Evolutionary conservation across 345 rosid species (phyloP).

Genomic region (Populus deltoides): DNA sequence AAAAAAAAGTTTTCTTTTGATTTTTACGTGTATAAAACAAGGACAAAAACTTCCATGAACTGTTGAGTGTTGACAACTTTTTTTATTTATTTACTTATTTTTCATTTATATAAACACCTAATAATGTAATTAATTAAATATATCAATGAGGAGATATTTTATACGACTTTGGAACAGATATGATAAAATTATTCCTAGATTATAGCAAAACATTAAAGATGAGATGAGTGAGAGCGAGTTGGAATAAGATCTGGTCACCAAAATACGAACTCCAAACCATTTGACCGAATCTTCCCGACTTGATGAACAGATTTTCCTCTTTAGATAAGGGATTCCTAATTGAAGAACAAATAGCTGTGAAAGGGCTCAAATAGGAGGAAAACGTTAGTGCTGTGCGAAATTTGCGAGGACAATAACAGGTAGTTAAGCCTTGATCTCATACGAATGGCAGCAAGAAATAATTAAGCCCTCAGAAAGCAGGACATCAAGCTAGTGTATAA

Average conservation of each 20-base stretch:
- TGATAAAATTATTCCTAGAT: not conserved
- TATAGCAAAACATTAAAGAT: not conserved
- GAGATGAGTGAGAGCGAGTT: not conserved
- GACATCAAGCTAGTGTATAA: too few relatives aligned
- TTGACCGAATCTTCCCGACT: too few relatives aligned
- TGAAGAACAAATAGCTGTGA: too few relatives aligned
- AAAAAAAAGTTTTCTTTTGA: too few relatives aligned
- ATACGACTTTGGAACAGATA: not conserved
- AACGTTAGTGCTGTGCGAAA: too few relatives aligned
- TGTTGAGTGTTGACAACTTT: not conserved
- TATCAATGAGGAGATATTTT: not conserved
- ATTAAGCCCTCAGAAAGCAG: too few relatives aligned
- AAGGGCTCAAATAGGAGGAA: too few relatives aligned
- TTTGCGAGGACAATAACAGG: too few relatives aligned
- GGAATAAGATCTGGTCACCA: not conserved
- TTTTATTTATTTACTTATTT: too few relatives aligned
- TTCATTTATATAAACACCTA: too few relatives aligned
- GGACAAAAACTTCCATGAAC: not conserved
- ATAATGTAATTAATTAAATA: not conserved
- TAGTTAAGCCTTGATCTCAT: not conserved
- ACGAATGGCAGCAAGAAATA: too few relatives aligned
- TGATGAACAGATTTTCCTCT: not conserved
- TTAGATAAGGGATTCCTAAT: too few relatives aligned
- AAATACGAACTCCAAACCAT: not conserved
- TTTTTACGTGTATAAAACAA: not conserved